Base-by-base conservation (phyloP, 83 land plant genomes). In the Picea abies region DNA sequence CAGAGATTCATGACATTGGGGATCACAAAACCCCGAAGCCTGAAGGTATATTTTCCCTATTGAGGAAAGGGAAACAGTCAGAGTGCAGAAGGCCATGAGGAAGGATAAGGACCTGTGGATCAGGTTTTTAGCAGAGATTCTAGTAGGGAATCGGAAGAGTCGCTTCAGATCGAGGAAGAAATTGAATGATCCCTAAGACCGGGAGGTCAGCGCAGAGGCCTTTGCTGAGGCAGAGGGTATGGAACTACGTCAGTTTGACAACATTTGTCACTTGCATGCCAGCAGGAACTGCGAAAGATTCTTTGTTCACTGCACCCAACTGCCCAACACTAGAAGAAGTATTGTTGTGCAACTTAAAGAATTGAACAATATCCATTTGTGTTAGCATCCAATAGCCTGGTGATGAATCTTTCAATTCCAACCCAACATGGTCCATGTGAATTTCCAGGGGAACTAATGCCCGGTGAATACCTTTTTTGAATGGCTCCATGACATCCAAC, bases 401-500 rank as follows among this genome's bases (percentile, higher is more conserved):
- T 32, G 98, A 89, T 11, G 95, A 83, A 71, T 93, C 98, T 10
- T 80, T 82, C 2, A 93, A 87, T 69, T 95, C 97, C 29, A 92
- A 93, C 23, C 92, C 89, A 10, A 82, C 49, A 5, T 90, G 87
- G 63, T 88, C 94, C 84, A 82, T 70, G 25, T 86, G 87, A 83
- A 90, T 88, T 5, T 92, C 94, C 4, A 91, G 4, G 10, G 98
- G 96, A 66, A 95, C 92, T 73, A 97, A 61, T 0, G 92, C 99
- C 6, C 99, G 84, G 77, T 95, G 99, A 47, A 97, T 91, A 5
- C 99, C 97, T 82, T 95, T 97, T 90, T 96, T 94, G 76, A 97
- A 91, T 26, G 91, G 87, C 84, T 97, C 98, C 95, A 97, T 88
- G 49, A 91, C 91, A 32, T 95, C 98, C 37, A 88, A 35, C 44